Base-by-base conservation (phyloP, 139 green algal species). In the Chlorella sp. region DNA sequence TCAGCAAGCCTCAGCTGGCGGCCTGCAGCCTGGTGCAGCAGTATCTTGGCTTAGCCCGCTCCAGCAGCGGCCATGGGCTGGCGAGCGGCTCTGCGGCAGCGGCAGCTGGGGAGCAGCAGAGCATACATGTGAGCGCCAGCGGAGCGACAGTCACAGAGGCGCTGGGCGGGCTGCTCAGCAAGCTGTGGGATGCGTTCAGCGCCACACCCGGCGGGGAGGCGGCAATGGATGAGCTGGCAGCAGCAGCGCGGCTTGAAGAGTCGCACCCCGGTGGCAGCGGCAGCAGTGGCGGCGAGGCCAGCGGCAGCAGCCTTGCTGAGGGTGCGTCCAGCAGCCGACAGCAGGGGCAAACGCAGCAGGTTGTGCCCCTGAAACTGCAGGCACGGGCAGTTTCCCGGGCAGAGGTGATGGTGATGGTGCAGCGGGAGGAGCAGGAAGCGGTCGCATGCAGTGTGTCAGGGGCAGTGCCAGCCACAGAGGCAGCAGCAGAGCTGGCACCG, bases 171-270 rank as follows among this genome's bases (percentile, higher is more conserved):
- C 60, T 83, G 58, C 77, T 83, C 9, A 41, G 56, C 40, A 83
- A 83, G 77, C 40, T 83, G 30, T 83, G 77, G 77, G 77, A 83
- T 34, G 60, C 77, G 5, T 34, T 83, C 28, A 64, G 41, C 40
- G 36, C 77, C 77, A 43, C 77, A 0, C 24, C 58, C 43, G 58
- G 28, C 30, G 60, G 40, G 51, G 30, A 36, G 34, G 32, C 26
- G 73, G 58, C 40, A 4, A 24, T 38, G 4, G 36, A 70, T 28
- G 58, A 70, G 76, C 9, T 30, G 26, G 54, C 36, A 26, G 24
- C 36, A 16, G 36, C 34, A 54, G 56, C 28, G 38, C 40, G 38
- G 56, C 34, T 30, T 7, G 34, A 17, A 20, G n/a, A 36, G 73
- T 19, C 32, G 1, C 22, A 38, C 36, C 9, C 67, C 28, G 32